phyloP scores from a whole-genome alignment of 2,329 filamentous ascomycete genomes.

The Hypoxylon rubiginosum region DNA sequence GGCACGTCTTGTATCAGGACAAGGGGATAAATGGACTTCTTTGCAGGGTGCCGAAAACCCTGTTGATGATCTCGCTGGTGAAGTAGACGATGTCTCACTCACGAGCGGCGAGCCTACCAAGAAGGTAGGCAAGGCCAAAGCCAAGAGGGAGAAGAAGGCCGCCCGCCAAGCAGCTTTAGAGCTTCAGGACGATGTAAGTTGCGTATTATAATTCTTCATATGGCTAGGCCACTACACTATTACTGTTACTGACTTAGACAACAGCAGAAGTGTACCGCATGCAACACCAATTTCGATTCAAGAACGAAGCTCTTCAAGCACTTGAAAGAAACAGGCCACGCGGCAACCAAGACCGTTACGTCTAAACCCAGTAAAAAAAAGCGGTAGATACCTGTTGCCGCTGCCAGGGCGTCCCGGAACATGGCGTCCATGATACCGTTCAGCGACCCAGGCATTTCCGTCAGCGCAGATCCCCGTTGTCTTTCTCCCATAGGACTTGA shows the following conservation, averaged over 20 bases:
- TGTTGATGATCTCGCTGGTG: constrained; percentile 27
- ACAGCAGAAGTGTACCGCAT: constrained; percentile 61
- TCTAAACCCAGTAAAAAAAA: constrained; percentile 55
- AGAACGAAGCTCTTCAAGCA: constrained; percentile 81
- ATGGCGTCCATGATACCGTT: constrained; percentile 7
- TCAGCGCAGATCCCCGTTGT: not conserved
- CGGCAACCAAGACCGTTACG: constrained; percentile 59
- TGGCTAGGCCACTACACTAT: not conserved
- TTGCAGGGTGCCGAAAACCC: constrained; percentile 32
- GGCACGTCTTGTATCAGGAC: constrained; percentile 53
- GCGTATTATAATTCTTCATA: not conserved
- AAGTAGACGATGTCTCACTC: constrained; percentile 49
- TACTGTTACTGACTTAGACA: constrained; percentile 14
- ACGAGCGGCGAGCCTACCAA: constrained; percentile 47
- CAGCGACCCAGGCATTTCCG: constrained; percentile 3
- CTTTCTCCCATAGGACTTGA: not conserved
- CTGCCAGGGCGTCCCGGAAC: constrained; percentile 7
- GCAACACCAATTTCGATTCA: constrained; percentile 66
- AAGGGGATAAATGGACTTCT: constrained; percentile 10
- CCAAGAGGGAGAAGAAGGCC: constrained; percentile 64
- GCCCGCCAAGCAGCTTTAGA: constrained; percentile 56
- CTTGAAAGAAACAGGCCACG: constrained; percentile 75
- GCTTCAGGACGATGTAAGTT: constrained; percentile 55
- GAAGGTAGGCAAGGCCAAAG: constrained; percentile 65
- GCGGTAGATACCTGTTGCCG: constrained; percentile 44